Conservation (phyloP, 768 basidiomycete species). For the Jaapia argillacea region DNA sequence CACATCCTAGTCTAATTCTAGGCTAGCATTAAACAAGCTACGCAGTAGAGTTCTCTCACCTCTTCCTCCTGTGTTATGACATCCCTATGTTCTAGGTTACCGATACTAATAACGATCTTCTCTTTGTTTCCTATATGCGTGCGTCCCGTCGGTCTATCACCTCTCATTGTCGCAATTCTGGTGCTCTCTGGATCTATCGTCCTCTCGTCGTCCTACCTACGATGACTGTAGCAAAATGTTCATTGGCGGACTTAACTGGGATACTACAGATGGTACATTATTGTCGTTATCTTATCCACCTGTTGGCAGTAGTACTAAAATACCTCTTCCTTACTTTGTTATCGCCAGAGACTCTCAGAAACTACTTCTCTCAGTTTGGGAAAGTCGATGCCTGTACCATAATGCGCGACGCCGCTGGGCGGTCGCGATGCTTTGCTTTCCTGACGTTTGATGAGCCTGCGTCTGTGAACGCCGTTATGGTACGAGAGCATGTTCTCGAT, state of each 20-base stretch:
- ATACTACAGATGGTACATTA: conserved; percentile 94
- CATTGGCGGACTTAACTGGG: conserved; percentile 99
- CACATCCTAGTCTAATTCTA: conserved; percentile 40
- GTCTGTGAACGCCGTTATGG: conserved; percentile 93
- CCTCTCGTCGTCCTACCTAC: conserved; percentile 2
- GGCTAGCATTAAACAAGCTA: conserved; percentile 39
- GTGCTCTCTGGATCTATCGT: conserved; percentile 5
- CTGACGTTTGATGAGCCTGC: conserved; percentile 90
- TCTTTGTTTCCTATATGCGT: conserved; percentile 32
- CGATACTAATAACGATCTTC: conserved; percentile 71
- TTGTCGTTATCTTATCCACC: conserved; percentile 26
- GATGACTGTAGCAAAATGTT: conserved; percentile 89
- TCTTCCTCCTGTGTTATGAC: conserved; percentile 46
- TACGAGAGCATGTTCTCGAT: conserved; percentile 88
- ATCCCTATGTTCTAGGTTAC: conserved; percentile 59
- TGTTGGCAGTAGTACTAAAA: conserved; percentile 52
- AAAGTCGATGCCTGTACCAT: conserved; percentile 97
- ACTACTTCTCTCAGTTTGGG: conserved; percentile 94
- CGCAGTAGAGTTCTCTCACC: conserved; percentile 68
- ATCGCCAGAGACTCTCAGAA: conserved; percentile 54
- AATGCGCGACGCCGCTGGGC: conserved; percentile 93
- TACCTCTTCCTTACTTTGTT: conserved; percentile 1
- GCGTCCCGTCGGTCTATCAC: conserved; percentile 9
- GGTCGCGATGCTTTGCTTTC: conserved; percentile 97
- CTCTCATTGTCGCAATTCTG: conserved; percentile 5